phyloP scores from a whole-genome alignment of 495 filamentous ascomycete species.

The Tricharina praecox region DNA sequence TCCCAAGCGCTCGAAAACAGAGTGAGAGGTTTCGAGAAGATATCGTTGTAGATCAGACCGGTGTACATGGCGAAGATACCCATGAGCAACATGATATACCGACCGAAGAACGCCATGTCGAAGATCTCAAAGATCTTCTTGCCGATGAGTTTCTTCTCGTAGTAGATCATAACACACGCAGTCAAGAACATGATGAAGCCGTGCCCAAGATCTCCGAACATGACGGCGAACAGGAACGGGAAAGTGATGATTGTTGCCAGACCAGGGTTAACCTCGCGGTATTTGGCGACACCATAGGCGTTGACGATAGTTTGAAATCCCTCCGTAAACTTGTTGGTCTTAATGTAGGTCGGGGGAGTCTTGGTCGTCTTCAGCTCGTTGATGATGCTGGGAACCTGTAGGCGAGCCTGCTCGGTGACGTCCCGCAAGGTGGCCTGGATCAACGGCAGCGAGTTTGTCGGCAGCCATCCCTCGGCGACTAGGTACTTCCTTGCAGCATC shows the following conservation, averaged over 20 bases:
- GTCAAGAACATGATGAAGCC: conserved; percentile 68
- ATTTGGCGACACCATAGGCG: conserved; percentile 92
- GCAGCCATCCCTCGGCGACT: conserved; percentile 95
- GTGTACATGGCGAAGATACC: conserved; percentile 93
- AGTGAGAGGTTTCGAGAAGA: conserved; percentile 81
- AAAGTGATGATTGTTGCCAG: conserved; percentile 91
- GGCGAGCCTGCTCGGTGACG: conserved; percentile 83
- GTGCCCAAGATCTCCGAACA: conserved; percentile 96
- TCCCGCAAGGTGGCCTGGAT: conserved; percentile 95
- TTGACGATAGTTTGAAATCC: conserved; percentile 98
- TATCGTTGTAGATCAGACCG: conserved; percentile 92
- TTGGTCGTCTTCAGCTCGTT: conserved; percentile 93
- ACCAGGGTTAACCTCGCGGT: conserved; percentile 91
- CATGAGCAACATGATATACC: conserved; percentile 98
- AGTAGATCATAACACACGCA: conserved; percentile 83
- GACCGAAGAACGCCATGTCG: conserved; percentile 94
- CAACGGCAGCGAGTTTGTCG: conserved; percentile 70
- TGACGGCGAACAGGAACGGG: conserved; percentile 95
- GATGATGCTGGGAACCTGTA: conserved; percentile 92
- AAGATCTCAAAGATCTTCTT: conserved; percentile 88
- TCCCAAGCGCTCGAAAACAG: conserved; percentile 80
- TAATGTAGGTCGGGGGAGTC: conserved; percentile 87
- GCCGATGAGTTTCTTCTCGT: conserved; percentile 64
- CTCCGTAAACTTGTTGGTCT: conserved; percentile 94
- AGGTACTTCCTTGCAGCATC: conserved; percentile 88